phyloP scores from a whole-genome alignment of 2,329 filamentous ascomycete species.

The Trichoderma hamatum region DNA sequence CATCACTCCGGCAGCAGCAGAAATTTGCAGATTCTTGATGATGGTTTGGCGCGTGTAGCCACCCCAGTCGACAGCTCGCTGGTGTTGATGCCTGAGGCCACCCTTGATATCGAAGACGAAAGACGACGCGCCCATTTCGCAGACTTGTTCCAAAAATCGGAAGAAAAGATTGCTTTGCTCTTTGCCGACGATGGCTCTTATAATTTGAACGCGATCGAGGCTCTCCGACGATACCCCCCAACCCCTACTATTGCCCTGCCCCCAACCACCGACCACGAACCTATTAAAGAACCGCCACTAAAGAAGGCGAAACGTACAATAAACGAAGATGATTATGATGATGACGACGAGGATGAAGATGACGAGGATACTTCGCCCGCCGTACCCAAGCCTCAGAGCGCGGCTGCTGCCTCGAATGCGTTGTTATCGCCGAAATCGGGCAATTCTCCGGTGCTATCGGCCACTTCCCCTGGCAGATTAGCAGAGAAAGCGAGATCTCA shows the following conservation, averaged over 20 bases:
- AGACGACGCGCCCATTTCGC: slow-evolving; percentile 73
- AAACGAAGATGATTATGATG: slow-evolving; percentile 83
- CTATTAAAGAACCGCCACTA: slow-evolving; percentile 61
- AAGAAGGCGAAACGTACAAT: slow-evolving; percentile 79
- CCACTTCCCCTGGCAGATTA: slow-evolving; percentile 62
- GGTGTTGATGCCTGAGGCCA: slow-evolving; percentile 63
- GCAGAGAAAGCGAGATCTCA: slow-evolving; percentile 57
- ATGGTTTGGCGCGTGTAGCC: slow-evolving; percentile 56
- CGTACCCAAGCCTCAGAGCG: slow-evolving; percentile 56
- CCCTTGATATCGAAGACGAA: slow-evolving; percentile 66
- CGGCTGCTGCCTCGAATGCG: slow-evolving; percentile 56
- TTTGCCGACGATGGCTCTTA: slow-evolving; percentile 64
- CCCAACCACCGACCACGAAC: slow-evolving; percentile 61
- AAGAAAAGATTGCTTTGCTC: slow-evolving; percentile 75
- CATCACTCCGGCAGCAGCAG: slow-evolving; percentile 51
- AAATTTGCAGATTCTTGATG: slow-evolving; percentile 63
- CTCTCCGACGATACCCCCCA: slow-evolving; percentile 50
- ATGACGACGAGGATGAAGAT: slow-evolving; percentile 79
- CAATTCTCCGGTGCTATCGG: slow-evolving; percentile 66
- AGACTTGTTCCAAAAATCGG: slow-evolving; percentile 74
- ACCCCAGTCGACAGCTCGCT: slow-evolving; percentile 55
- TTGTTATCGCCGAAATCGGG: slow-evolving; percentile 71
- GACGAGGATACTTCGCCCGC: slow-evolving; percentile 61
- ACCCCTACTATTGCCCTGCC: slow-evolving; percentile 50
- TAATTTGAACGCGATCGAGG: slow-evolving; percentile 56